These are phyloP conservation scores for Ogataea allantospora DNA, from an alignment of 805 yeast genomes.

Conservation along the genomic window DNA sequence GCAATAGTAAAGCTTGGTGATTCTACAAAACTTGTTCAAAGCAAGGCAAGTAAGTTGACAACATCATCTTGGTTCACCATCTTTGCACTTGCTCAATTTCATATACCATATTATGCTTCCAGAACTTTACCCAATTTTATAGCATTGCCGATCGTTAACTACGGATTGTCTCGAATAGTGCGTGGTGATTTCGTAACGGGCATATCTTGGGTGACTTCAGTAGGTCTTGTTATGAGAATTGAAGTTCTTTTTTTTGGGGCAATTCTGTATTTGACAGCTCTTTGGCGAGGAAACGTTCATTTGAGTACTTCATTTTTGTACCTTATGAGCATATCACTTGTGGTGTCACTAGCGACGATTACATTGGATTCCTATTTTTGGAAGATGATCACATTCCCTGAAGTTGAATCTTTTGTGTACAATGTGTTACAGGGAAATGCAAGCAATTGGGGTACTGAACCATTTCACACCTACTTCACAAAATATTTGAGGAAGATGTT, in stretches of 20 bases:
- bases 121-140: constrained; percentile 87
- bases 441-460: constrained; percentile 81
- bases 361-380: constrained; percentile 76
- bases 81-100: constrained; percentile 70
- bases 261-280: constrained; percentile 48
- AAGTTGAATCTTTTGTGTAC: constrained; percentile 65
- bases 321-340: constrained; percentile 46
- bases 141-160: constrained; percentile 69
- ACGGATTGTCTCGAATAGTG: constrained; percentile 51
- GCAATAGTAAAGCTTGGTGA: constrained; percentile 51
- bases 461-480: constrained; percentile 64
- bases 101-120: constrained; percentile 73
- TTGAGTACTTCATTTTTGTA: constrained; percentile 36
- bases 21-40: constrained; percentile 51
- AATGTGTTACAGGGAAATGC: constrained; percentile 78
- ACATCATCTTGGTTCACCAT: constrained; percentile 59
- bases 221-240: constrained; percentile 67
- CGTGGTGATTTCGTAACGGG: constrained; percentile 46
- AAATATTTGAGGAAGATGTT: constrained; percentile 49
- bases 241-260: constrained; percentile 62
- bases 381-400: constrained; percentile 61
- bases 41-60: constrained; percentile 10
- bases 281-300: constrained; percentile 44
- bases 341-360: constrained; percentile 50
- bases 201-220: constrained; percentile 54